phyloP scores from a whole-genome alignment of 768 basidiomycete genomes.

The Coprinopsis cinerea region DNA sequence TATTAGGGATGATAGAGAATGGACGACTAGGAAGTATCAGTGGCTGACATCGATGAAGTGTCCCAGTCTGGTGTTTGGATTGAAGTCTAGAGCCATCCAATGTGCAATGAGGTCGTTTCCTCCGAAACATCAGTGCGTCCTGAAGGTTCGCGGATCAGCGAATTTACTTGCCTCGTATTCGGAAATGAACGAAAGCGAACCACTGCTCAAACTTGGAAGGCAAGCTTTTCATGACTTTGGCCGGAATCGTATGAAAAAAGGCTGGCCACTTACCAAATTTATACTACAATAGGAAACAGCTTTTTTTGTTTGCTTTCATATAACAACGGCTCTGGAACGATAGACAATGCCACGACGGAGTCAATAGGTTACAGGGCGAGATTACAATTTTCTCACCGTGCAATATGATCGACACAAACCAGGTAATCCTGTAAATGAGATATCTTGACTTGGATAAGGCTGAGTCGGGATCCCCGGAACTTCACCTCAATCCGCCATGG shows the following conservation, averaged over 20 bases:
- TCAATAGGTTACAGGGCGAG: background rate
- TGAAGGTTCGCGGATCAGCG: no score
- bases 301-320: background rate
- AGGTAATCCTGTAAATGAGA: no score
- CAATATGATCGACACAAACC: no score
- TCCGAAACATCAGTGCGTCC: no score
- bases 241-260: background rate
- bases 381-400: background rate
- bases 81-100: background rate
- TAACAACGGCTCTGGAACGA: background rate
- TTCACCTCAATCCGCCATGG: background rate
- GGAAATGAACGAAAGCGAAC: no score
- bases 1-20: background rate
- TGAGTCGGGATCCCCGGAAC: background rate
- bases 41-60: conserved; percentile 1
- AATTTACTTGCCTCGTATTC: no score
- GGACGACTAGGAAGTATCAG: conserved; percentile 2
- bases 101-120: no score
- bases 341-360: background rate
- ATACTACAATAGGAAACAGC: background rate
- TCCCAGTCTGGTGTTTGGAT: background rate
- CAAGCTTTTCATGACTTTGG: background rate
- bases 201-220: background rate
- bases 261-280: background rate
- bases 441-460: background rate